Evolutionary conservation across 2,329 filamentous ascomycete genomes (phyloP).

Genomic region (Dothideomycetes sp.): DNA sequence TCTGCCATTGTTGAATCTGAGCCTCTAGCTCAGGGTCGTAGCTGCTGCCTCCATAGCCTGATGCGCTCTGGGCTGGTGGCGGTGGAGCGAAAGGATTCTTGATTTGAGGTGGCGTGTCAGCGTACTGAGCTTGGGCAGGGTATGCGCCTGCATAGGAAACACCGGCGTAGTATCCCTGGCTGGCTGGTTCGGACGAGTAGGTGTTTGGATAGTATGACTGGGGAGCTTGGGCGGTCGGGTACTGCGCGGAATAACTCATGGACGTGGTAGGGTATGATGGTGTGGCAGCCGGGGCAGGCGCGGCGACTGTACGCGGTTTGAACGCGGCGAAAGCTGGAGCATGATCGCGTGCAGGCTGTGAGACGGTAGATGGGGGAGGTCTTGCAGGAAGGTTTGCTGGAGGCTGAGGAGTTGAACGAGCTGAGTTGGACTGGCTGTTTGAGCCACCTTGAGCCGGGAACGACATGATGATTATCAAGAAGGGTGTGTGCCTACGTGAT

Average conservation of each 20-base stretch:
- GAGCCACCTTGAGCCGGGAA: constrained; percentile 74
- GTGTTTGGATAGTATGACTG: constrained; percentile 11
- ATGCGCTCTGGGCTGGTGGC: constrained; percentile 18
- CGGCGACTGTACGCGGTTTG: constrained; percentile 50
- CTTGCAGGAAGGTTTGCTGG: constrained; percentile 14
- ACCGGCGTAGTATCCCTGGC: constrained; percentile 32
- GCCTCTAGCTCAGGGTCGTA: constrained; percentile 75
- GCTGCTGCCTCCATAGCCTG: constrained; percentile 26
- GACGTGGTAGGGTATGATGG: constrained; percentile 7
- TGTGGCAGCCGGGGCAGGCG: constrained; percentile 11
- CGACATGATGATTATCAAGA: constrained; percentile 54
- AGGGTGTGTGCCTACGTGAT: constrained; percentile 10
- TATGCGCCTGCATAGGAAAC: constrained; percentile 24
- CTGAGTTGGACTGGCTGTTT: constrained; percentile 17
- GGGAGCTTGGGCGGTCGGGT: constrained; percentile 10
- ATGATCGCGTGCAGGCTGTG: constrained; percentile 9
- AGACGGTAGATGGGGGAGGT: constrained; percentile 25
- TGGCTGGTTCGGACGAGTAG: constrained; percentile 17
- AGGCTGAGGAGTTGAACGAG: constrained; percentile 12
- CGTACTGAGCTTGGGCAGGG: constrained; percentile 15
- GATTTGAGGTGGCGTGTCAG: constrained; percentile 52
- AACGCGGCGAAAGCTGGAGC: constrained; percentile 49
- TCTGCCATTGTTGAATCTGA: constrained; percentile 92
- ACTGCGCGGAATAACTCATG: constrained; percentile 13
- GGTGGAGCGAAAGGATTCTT: constrained; percentile 72